Conservation (phyloP, 371 early-diverging fungal genomes). For the Coemansia sp. region DNA sequence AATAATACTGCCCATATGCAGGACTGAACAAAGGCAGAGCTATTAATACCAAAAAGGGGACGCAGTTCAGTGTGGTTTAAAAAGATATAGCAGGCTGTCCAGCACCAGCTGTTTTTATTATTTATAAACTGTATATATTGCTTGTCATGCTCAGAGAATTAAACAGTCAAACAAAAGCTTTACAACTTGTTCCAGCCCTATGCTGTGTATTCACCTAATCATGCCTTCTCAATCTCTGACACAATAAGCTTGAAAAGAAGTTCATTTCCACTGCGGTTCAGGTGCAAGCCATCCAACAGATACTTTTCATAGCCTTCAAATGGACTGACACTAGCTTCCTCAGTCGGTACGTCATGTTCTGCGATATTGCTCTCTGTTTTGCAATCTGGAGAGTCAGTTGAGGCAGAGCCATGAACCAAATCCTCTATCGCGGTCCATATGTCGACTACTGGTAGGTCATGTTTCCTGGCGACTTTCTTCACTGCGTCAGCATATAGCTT, state of each 20-base stretch:
- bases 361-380: background rate
- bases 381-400: background rate
- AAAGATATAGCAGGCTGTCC: no score
- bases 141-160: no score
- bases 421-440: constrained; percentile 58
- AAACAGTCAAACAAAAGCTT: constrained; percentile 10
- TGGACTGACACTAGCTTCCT: background rate
- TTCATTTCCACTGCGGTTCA: constrained; percentile 22
- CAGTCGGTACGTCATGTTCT: background rate
- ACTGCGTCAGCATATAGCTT: constrained; percentile 62
- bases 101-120: background rate
- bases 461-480: constrained; percentile 52
- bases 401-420: background rate
- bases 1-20: background rate
- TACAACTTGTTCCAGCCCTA: background rate
- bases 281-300: constrained; percentile 22
- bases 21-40: background rate
- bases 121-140: background rate
- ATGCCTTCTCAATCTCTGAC: background rate
- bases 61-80: no score
- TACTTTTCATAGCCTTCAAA: constrained; percentile 29
- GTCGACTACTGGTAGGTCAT: constrained; percentile 55
- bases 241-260: constrained; percentile 20
- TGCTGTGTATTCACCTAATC: constrained; percentile 21
- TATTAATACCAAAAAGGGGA: constrained; percentile 3